Base-by-base conservation (phyloP, 345 rosid genomes). In the Euphorbia peplus region DNA sequence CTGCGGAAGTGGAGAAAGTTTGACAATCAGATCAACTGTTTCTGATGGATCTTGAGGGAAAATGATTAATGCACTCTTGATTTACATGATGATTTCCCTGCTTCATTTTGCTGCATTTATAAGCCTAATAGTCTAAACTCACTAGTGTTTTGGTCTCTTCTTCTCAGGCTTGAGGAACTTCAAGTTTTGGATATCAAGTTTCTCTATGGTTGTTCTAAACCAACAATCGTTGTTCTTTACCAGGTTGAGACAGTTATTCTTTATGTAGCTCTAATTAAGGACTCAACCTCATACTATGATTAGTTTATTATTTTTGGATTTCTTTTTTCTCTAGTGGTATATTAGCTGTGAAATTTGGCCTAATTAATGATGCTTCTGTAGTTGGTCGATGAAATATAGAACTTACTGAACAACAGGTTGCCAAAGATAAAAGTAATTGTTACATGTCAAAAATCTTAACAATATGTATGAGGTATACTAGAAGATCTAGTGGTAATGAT, bases 171-270 rank as follows among this genome's bases (percentile, higher is more conserved):
- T n/a, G 93, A 91, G 80, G 96, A 91, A 81, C 93, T 95, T 75
- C 96, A 95, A 76, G 96, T 95, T 56, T 75, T 95, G 85, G 97
- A 95, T 80, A 91, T 95, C 74, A 91, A 95, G 78, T 95, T 95
- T 86, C 85, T 91, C 35, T 86, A 73, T 71, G 97, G 99, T 77
- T 95, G 96, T 81, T 56, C 81, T 4, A 95, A 89, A 75, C 97
- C 98, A 59, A 93, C 96, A 42, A 88, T 93, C 64, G 97, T 88
- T 69, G 96, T 93, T 65, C 91, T 93, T 62, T 93, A 91, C 75
- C 96, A 91, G 97, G 96, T 90, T 22, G 13, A 47, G 19, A 13
- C 0, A 25, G 26, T 28, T 60, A 70, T 70, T 66, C 72, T 52
- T 66, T 13, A 9, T 54, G n/a, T n/a, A 67, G 60, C 48, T 48